Evolutionary conservation across 352 stramenopile genomes (phyloP).

Genomic region (Phytophthora brassicae): DNA sequence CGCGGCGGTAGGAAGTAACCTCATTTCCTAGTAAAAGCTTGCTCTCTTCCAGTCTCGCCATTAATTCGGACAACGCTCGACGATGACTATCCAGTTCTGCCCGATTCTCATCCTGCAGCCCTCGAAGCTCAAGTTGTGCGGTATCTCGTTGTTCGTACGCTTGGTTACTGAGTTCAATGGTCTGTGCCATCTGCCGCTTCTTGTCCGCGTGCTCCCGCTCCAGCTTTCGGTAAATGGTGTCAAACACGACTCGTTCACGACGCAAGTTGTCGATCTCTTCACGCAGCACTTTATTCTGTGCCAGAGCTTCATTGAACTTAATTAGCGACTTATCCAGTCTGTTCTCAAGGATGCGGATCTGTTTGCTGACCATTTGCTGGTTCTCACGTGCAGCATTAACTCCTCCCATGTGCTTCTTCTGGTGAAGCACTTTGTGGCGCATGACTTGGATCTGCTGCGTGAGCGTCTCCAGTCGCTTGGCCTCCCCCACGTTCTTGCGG

Average conservation of each 20-base stretch:
- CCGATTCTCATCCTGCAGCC: constrained; percentile 91
- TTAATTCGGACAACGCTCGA: constrained; percentile 53
- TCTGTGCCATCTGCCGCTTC: constrained; percentile 95
- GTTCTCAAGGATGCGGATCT: constrained; percentile 97
- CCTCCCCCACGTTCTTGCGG: constrained; percentile 81
- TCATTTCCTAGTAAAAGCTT: constrained; percentile 45
- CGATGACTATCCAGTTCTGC: constrained; percentile 75
- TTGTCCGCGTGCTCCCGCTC: constrained; percentile 93
- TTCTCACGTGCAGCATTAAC: constrained; percentile 96
- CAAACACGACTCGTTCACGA: constrained; percentile 93
- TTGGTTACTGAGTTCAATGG: constrained; percentile 95
- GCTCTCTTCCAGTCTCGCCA: constrained; percentile 63
- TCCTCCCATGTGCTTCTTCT: constrained; percentile 95
- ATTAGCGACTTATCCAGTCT: constrained; percentile 95
- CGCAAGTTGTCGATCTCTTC: constrained; percentile 94
- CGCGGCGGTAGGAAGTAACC: constrained; percentile 26
- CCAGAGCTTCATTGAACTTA: constrained; percentile 97
- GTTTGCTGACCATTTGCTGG: constrained; percentile 94
- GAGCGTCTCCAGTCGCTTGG: constrained; percentile 82
- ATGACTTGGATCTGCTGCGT: constrained; percentile 89
- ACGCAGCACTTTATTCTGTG: constrained; percentile 90
- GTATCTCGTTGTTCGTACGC: constrained; percentile 95
- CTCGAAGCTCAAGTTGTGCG: constrained; percentile 91
- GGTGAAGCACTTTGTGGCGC: constrained; percentile 84
- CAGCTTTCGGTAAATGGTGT: constrained; percentile 93